Conservation (phyloP, 305 asterid genomes). For the Rubia balearica region DNA sequence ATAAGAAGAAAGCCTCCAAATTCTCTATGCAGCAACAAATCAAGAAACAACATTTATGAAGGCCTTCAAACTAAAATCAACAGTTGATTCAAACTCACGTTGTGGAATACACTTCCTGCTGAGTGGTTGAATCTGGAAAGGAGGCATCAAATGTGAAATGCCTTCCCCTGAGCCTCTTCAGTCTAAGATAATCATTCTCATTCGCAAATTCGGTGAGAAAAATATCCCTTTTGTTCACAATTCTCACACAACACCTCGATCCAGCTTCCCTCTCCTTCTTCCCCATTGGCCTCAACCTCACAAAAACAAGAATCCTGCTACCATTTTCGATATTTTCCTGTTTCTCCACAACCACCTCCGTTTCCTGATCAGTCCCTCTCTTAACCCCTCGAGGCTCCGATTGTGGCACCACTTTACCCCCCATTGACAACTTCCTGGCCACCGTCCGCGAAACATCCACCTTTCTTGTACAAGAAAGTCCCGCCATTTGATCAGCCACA, state of each 20-base stretch:
- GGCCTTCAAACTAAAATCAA: constrained; percentile 1
- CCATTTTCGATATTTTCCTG: constrained; percentile 13
- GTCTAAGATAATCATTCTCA: constrained; percentile 53
- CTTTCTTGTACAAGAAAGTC: constrained; percentile 30
- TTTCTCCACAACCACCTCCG: constrained; percentile 27
- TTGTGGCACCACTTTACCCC: constrained; percentile 17
- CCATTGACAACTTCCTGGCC: constrained; percentile 42
- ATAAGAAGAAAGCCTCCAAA: neutral
- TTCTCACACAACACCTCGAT: constrained; percentile 45
- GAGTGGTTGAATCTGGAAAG: constrained; percentile 47
- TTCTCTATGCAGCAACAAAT: neutral
- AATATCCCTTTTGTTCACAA: constrained; percentile 48
- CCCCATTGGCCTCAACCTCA: constrained; percentile 52
- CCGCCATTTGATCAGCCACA: constrained; percentile 27
- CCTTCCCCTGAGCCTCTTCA: constrained; percentile 51
- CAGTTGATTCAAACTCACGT: constrained; percentile 37
- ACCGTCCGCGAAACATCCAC: constrained; percentile 23
- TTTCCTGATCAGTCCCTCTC: constrained; percentile 29
- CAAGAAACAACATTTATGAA: neutral
- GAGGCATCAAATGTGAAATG: constrained; percentile 66
- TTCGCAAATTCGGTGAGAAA: constrained; percentile 43
- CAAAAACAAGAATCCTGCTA: constrained; percentile 56
- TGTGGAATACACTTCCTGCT: constrained; percentile 46
- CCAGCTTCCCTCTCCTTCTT: constrained; percentile 55
- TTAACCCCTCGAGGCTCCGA: constrained; percentile 25